Base-by-base conservation (phyloP, 148 eudicot genomes). In the Chenopodium quinoa region DNA sequence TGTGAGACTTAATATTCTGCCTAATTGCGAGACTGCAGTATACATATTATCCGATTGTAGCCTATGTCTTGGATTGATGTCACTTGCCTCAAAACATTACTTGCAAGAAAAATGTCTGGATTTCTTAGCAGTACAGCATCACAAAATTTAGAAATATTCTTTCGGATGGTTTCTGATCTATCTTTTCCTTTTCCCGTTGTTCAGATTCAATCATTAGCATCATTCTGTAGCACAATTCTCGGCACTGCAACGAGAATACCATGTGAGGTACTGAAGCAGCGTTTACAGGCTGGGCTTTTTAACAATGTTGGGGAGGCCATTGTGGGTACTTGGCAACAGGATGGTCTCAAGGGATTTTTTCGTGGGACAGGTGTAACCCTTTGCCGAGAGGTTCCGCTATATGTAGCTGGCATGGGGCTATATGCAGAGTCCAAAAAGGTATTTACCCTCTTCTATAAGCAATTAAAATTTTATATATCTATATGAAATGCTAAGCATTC, bases 211-310 rank as follows among this genome's bases (percentile, higher is more conserved):
- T 93, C 99, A 8, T 63, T 93, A 58, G 93, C 99, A 79, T 93
- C 99, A 65, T 95, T 95, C 79, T 90, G 93, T 79, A 90, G 99
- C 90, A 95, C 99, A 48, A 81, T 93, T 81, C 84, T 95, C 71
- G 99, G 99, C n/a, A 95, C 99, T 79, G 99, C 95, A 37, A 93
- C 92, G 56, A 82, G 99, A 81, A 95, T 95, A 75, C 99, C 99
- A 56, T 91, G 96, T 84, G 99, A 95, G 89, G 99, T 95, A 16
- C 86, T 95, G 82, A 95, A 95, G 86, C 99, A 95, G 85, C 89
- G 99, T 83, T 86, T 92, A 82, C 99, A 95, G 84, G 99, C 99
- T 75, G 99, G 99, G 76, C 78, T 95, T 69, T 93, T 87, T 80
- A 88, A 92, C 63, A 95, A 95, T 83, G 99, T 92, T 60, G 97